A percentile compares a stretch with the other conserved stretches of the same genome.
Conservation (phyloP, 2,329 filamentous ascomycete genomes). For the Sporothrix variecibatus region DNA sequence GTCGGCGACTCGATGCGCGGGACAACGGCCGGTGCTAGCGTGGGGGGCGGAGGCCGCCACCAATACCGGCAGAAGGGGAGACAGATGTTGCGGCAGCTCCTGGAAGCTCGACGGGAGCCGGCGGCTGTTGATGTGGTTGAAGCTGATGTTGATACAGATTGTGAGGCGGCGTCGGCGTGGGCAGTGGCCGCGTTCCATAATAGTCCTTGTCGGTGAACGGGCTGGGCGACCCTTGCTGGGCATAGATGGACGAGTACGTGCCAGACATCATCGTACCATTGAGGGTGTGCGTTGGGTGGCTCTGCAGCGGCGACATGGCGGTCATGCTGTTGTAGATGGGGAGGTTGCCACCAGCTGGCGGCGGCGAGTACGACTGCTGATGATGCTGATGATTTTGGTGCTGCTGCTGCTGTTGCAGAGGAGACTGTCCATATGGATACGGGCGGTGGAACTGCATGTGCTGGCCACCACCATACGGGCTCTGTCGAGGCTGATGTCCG, state of each 20-base stretch:
- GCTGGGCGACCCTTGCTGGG: constrained; percentile 15
- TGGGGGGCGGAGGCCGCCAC: neutral
- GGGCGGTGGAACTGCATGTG: constrained; percentile 1
- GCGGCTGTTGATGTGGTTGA: constrained; percentile 14
- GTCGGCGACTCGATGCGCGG: constrained; percentile 21
- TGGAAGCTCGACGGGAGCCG: constrained; percentile 41
- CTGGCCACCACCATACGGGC: neutral
- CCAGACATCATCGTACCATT: neutral
- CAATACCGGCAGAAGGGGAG: neutral
- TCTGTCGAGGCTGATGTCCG: neutral
- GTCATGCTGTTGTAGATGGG: constrained; percentile 24
- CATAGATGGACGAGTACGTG: neutral
- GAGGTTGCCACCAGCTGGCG: neutral
- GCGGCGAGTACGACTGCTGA: neutral
- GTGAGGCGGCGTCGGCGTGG: constrained; percentile 9
- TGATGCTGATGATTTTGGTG: neutral
- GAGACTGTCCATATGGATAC: neutral
- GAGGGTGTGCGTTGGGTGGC: constrained; percentile 18
- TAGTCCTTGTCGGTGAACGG: constrained; percentile 29
- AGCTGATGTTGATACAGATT: neutral
- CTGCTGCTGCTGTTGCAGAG: neutral
- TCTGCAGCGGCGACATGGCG: constrained; percentile 22
- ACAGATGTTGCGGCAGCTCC: constrained; percentile 17
- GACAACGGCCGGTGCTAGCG: neutral
- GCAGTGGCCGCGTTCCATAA: neutral